Base-by-base conservation (phyloP, 1,284 basidiomycete genomes). In the Grifola frondosa region DNA sequence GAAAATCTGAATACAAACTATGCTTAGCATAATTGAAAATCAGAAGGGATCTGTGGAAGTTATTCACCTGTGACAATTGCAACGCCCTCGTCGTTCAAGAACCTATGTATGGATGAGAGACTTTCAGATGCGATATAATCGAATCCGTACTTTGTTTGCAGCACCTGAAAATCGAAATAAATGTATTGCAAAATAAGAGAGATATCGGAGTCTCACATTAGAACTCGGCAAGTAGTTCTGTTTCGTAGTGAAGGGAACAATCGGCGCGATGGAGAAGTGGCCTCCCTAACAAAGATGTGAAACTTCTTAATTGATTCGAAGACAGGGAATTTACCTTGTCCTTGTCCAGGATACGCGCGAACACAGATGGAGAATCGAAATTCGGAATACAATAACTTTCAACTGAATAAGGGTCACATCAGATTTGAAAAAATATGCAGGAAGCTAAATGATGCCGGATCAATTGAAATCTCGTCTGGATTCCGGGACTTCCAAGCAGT, bases 361-460 rank as follows among this genome's bases (percentile, higher is more conserved):
- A 97, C 26, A 97, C 74, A 11, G 85, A 88, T 7, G 92, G 92
- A 4, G 90, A 94, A 65, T 97, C 93, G 61, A 97, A 97, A 71
- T 94, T 78, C 1, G 93, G 93, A 10, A 94, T 75, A 57, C 92
- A 96, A 64, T 94, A 91, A 53, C 87, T 89, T 60, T 95, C 88
- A 53, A 91, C 85, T 88, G 50, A n/a, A 30, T 6, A 25, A 21
- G 16, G 40, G 10, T 13, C n/a, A 43, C 36, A 46, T 19, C 7
- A 48, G 28, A 25, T 34, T 6, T 26, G 16, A 37, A 28, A 12
- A 2, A 15, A 29, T 21, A 30, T 17, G 15, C 15, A 17, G 16
- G 17, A 11, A 22, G 40, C 35, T 24, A 50, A 41, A 33, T 17
- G 16, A 19, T 15, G 22, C 7, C 16, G 17, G 15, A 22, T 22